phyloP scores from a whole-genome alignment of 2,329 filamentous ascomycete genomes.

The Colletotrichum trifolii region DNA sequence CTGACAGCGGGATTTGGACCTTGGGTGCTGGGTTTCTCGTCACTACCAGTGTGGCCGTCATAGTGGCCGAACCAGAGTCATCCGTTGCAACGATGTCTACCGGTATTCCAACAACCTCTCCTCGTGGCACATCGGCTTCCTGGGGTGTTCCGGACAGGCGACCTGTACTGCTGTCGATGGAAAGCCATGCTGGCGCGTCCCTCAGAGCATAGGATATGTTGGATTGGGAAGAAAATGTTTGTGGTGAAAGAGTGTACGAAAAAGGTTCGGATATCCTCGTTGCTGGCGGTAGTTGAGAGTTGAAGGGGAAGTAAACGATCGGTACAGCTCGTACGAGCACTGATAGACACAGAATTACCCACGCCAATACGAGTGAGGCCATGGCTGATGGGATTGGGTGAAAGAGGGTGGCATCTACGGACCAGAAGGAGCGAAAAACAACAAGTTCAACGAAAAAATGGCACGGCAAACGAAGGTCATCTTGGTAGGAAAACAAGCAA shows the following conservation, averaged over 20 bases:
- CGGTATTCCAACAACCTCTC: slow-evolving; percentile 66
- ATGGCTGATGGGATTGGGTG: slow-evolving; percentile 40
- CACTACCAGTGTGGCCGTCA: slow-evolving; percentile 78
- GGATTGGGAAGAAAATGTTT: slow-evolving; percentile 75
- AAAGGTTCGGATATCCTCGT: slow-evolving; percentile 76
- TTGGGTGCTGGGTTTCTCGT: slow-evolving; percentile 66
- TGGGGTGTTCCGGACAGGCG: slow-evolving; percentile 78
- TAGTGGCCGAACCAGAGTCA: slow-evolving; percentile 68
- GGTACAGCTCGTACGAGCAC: slow-evolving; percentile 52
- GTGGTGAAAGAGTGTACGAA: slow-evolving; percentile 76
- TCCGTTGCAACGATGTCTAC: slow-evolving; percentile 80
- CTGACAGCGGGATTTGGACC: slow-evolving; percentile 65
- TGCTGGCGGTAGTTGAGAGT: slow-evolving; percentile 84
- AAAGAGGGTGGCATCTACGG: slow-evolving; percentile 33
- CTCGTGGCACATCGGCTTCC: slow-evolving; percentile 57
- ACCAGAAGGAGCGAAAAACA: slow-evolving; percentile 34
- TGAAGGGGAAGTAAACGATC: slow-evolving; percentile 75
- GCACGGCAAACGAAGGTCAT: slow-evolving; percentile 27
- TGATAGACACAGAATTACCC: slow-evolving; percentile 44
- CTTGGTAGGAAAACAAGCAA: slow-evolving; percentile 18
- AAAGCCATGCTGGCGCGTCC: slow-evolving; percentile 78
- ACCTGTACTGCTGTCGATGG: slow-evolving; percentile 72
- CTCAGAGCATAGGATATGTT: slow-evolving; percentile 74
- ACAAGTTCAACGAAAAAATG: slow-evolving; percentile 28
- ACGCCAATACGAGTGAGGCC: slow-evolving; percentile 43